Evolutionary conservation across 2,329 filamentous ascomycete species (phyloP), one percentile per base, ranked within the genome.

Genomic region (Alternaria arbusti): DNA sequence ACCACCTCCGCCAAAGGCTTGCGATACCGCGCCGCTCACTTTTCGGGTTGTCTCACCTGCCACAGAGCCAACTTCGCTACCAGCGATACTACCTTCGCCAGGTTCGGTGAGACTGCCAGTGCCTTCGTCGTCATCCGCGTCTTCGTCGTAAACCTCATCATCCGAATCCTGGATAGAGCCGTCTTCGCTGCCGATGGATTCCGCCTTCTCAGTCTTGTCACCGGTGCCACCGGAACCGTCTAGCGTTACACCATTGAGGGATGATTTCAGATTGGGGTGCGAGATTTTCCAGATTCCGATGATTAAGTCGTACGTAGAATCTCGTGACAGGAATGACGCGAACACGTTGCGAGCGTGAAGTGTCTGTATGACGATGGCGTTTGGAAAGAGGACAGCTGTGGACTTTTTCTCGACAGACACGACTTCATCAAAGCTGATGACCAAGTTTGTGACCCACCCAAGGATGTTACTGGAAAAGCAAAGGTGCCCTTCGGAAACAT

Each of bases 401-500:
- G 90, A 97, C 79, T 97, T 92, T 83, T 98, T 98, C 81, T 99
- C 96, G 8, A 99, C 92, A 1, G 95, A 94, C 20, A 98, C 93
- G 61, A 99, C 93, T 80, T 99, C 96, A 76, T 99, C 96, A 78
- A 99, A 99, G 79, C 94, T 96, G 84, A 99, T 97, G 56, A 99
- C 95, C 45, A 99, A 84, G 1, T 96, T 99, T 0, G 96, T 99
- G 22, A 96, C 92, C 96, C 96, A 99, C 57, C 96, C 96, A 50
- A 99, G 88, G 69, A 99, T 99, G 78, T 99, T 99, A 84, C 96
- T 98, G 74, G 94, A 97, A 81, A 99, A 99, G 83, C 96, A 99
- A 50, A 99, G 89, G 77, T 99, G 95, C 11, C 95, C 94, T 82
- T 99, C 96, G 0, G 96, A 98, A 45, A 99, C 93, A 75, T 99